Evolutionary conservation across 768 basidiomycete genomes (phyloP).

Genomic region (Hypholoma fasciculare): DNA sequence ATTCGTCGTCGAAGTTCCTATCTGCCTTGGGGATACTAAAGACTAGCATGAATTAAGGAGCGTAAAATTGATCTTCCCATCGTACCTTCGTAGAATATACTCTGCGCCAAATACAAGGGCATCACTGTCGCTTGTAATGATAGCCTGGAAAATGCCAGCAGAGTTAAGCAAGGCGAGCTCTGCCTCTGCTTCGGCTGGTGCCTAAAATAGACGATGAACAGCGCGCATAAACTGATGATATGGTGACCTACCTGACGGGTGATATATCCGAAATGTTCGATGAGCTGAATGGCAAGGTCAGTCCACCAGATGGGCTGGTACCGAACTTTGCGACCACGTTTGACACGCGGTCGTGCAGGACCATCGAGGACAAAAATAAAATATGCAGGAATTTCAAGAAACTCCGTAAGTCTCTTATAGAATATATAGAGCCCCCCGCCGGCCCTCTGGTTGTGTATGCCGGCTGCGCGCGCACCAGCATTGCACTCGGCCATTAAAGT

Average conservation of each 20-base stretch:
- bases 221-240: not conserved
- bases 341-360: not conserved
- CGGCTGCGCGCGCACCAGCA: not conserved
- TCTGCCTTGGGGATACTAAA: not conserved
- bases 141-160: not conserved
- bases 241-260: not conserved
- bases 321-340: not conserved
- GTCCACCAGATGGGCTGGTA: not conserved
- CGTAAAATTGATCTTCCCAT: not conserved
- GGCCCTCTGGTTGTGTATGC: not conserved
- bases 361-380: not conserved
- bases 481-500: not conserved
- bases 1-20: not conserved
- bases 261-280: not conserved
- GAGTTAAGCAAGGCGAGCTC: slow-evolving; percentile 5
- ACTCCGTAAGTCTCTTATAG: not conserved
- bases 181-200: slow-evolving; percentile 9
- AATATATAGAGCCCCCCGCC: not conserved
- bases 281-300: not conserved
- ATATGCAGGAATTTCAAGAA: not conserved
- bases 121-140: slow-evolving; percentile 8
- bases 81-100: not conserved
- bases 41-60: not conserved
- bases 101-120: not conserved
- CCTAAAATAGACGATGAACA: not conserved